Base-by-base conservation (phyloP, 2,329 filamentous ascomycete genomes). In the Fusarium citri region DNA sequence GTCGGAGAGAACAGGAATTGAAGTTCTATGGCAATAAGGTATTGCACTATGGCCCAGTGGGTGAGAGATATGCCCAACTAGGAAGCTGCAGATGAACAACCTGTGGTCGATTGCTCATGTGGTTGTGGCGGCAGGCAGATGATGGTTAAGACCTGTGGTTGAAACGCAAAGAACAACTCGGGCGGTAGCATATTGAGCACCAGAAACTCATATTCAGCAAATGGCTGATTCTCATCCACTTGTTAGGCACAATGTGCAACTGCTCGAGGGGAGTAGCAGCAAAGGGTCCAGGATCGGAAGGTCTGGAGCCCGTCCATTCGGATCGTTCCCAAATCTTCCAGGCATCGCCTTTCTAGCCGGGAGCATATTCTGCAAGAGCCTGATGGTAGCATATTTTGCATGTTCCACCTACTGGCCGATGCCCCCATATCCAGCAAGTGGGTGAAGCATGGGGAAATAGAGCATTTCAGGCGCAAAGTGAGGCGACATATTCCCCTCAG, bases 231-330 rank as follows among this genome's bases (percentile, higher is more conserved):
- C 47, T 63, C 57, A 45, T 43, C 57, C 55, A 68, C 34, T 60
- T 49, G 57, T 66, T 61, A 55, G 65, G 72, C 72, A 72, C 59
- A 63, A 71, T 60, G 4, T 53, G 55, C n/a, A 30, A 25, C 48
- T 43, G 50, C 47, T 61, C 55, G 64, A 55, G 64, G 60, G 48
- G 54, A 61, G 49, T 45, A 55, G 54, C 48, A 66, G 63, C n/a
- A 45, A 53, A 48, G 37, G 49, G 34, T n/a, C 40, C 47, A 68
- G 54, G 50, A 57, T 55, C 59, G 51, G 37, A 59, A 55, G 45
- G 28, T 42, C 47, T 53, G 55, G 43, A 56, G 26, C 20, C 40
- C 42, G 46, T 45, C 62, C 66, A 70, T 72, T 64, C 63, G 59
- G 59, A 60, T 61, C 51, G 37, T 40, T n/a, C 40, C 62, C 62